Conservation (phyloP, 225 moss, liverwort and hornwort species). For the Pseudoscleropodium purum region DNA sequence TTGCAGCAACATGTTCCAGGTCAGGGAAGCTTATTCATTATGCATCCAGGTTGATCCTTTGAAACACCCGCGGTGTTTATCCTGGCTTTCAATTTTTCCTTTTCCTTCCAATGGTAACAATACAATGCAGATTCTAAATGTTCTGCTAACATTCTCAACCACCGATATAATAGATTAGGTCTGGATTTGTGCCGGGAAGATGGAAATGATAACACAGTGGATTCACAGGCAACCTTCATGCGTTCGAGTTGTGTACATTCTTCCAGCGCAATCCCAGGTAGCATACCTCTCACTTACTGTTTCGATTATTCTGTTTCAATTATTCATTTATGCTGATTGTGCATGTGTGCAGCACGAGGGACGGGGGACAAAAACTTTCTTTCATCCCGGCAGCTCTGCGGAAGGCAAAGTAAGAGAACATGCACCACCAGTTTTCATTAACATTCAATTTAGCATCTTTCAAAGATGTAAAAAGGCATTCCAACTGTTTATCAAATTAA, state of each 20-base stretch:
- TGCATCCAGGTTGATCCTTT: neutral
- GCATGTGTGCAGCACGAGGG: constrained; percentile 30
- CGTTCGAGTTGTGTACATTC: neutral
- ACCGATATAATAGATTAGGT: neutral
- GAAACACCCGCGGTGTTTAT: neutral
- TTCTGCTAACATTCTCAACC: neutral
- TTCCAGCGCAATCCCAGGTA: neutral
- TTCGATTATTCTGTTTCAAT: neutral
- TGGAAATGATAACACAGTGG: neutral
- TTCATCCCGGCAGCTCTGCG: constrained; percentile 26
- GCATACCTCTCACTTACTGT: neutral
- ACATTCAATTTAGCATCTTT: neutral
- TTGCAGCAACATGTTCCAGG: neutral
- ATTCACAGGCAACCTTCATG: neutral
- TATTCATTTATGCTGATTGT: neutral
- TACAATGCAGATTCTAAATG: neutral
- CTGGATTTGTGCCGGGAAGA: neutral
- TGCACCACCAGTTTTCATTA: neutral
- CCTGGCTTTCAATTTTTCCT: neutral
- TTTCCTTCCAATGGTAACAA: neutral
- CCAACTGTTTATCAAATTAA: neutral
- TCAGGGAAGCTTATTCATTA: neutral
- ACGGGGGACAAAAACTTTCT: constrained; percentile 26
- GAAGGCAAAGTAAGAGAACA: constrained; percentile 31
- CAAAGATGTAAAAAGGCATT: neutral